Percentiles rank a stretch among this genome's conserved stretches.
Conservation (phyloP, 2,329 filamentous ascomycete genomes). For the Arthrobotrys conoides region DNA sequence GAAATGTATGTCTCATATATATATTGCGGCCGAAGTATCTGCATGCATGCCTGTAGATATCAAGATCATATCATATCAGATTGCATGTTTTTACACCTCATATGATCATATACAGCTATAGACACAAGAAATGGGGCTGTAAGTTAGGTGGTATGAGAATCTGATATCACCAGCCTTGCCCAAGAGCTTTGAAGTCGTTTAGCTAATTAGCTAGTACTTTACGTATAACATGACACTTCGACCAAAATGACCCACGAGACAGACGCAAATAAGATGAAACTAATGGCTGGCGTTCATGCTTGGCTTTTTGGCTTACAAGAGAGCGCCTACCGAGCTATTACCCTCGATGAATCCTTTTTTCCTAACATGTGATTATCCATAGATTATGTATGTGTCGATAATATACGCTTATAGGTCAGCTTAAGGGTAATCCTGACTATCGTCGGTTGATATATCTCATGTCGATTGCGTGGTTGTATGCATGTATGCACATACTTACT, state of each 20-base stretch:
- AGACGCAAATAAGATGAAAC: conserved; percentile 27
- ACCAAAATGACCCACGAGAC: conserved; percentile 35
- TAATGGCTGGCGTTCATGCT: conserved; percentile 23
- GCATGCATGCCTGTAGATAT: conserved; percentile 42
- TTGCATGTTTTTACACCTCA: too few relatives aligned
- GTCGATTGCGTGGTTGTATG: neutral
- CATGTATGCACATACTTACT: too few relatives aligned
- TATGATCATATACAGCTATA: neutral
- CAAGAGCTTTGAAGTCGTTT: conserved; percentile 14
- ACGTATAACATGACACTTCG: too few relatives aligned
- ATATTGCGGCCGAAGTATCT: conserved; percentile 43
- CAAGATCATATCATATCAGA: conserved; percentile 1
- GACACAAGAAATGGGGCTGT: conserved; percentile 11
- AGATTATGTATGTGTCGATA: conserved; percentile 8
- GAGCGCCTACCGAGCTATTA: neutral
- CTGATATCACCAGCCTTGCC: conserved; percentile 26
- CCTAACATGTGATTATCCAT: conserved; percentile 38
- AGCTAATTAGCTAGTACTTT: too few relatives aligned
- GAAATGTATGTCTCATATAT: conserved; percentile 58
- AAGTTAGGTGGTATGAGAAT: conserved; percentile 16
- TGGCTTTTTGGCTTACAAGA: conserved; percentile 8
- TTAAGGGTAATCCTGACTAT: conserved; percentile 28
- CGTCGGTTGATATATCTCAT: conserved; percentile 18
- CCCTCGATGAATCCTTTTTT: neutral
- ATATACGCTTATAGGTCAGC: conserved; percentile 37